Evolutionary conservation across 164 flowering plant species (phyloP).

Genomic region (Amborella trichopoda): DNA sequence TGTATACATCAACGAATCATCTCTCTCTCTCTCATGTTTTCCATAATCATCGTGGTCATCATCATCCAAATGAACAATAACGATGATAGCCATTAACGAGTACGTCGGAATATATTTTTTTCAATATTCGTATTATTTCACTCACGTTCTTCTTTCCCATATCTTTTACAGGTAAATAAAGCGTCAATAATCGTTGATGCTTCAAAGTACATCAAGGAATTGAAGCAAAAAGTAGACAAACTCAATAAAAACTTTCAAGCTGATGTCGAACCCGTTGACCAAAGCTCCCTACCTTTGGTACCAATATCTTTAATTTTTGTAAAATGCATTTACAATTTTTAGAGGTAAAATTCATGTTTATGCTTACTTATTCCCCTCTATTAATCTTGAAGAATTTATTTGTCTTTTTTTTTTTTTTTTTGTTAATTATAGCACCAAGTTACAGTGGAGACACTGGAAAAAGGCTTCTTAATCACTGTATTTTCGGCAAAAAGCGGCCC

Average conservation of each 20-base stretch:
- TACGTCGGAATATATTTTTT: not conserved
- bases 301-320: not conserved
- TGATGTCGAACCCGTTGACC: slow-evolving; percentile 14
- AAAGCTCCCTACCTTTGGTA: slow-evolving; percentile 26
- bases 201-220: slow-evolving; percentile 63
- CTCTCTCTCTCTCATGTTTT: too few relatives aligned
- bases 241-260: slow-evolving; percentile 49
- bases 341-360: not conserved
- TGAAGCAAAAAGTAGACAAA: slow-evolving; percentile 67
- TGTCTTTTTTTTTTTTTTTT: not conserved
- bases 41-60: too few relatives aligned
- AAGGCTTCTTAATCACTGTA: slow-evolving; percentile 53
- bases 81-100: too few relatives aligned
- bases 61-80: too few relatives aligned
- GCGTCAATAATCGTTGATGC: slow-evolving; percentile 76
- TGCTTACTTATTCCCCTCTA: not conserved
- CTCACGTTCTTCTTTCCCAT: not conserved
- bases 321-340: not conserved
- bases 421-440: slow-evolving; percentile 24
- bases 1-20: too few relatives aligned
- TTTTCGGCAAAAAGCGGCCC: slow-evolving; percentile 40
- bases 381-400: too few relatives aligned
- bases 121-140: not conserved
- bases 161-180: slow-evolving; percentile 35
- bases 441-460: slow-evolving; percentile 57